A percentile compares a stretch with the other conserved stretches of the same genome.
Conservation (phyloP, 2,329 filamentous ascomycete species). For the Aspergillus intermedius region DNA sequence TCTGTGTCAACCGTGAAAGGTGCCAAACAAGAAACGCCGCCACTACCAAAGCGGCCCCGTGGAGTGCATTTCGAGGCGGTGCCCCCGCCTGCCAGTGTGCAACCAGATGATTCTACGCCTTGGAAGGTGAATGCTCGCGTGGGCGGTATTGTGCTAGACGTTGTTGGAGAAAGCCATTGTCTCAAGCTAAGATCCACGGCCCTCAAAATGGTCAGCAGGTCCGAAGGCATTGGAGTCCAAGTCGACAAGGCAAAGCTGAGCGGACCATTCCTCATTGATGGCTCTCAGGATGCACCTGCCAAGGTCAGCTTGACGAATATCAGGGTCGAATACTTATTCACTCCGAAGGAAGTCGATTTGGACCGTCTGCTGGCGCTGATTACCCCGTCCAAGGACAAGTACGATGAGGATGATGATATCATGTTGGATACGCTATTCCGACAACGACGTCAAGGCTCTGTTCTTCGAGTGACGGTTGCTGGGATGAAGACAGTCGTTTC, state of each 20-base stretch:
- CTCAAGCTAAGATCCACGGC: slow-evolving; percentile 70
- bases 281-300: slow-evolving; percentile 48
- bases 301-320: slow-evolving; percentile 59
- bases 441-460: slow-evolving; percentile 78
- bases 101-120: slow-evolving; percentile 11
- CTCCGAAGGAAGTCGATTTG: slow-evolving; percentile 72
- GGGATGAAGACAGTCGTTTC: slow-evolving; percentile 57
- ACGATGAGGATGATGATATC: slow-evolving; percentile 84
- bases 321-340: slow-evolving; percentile 63
- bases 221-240: slow-evolving; percentile 63
- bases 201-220: slow-evolving; percentile 71
- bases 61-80: slow-evolving; percentile 54
- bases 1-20: slow-evolving; percentile 56
- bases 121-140: slow-evolving; percentile 70
- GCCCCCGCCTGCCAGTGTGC: slow-evolving; percentile 23
- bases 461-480: slow-evolving; percentile 65
- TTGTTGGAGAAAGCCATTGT: slow-evolving; percentile 73
- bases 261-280: slow-evolving; percentile 59
- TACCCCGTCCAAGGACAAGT: slow-evolving; percentile 85
- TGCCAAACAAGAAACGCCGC: slow-evolving; percentile 18
- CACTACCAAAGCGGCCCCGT: slow-evolving; percentile 28
- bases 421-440: slow-evolving; percentile 84
- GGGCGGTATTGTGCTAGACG: slow-evolving; percentile 65
- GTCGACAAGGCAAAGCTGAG: slow-evolving; percentile 69
- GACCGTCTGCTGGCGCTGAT: slow-evolving; percentile 77